Conservation (phyloP, 2,329 filamentous ascomycete species). For the Botrytis elliptica region DNA sequence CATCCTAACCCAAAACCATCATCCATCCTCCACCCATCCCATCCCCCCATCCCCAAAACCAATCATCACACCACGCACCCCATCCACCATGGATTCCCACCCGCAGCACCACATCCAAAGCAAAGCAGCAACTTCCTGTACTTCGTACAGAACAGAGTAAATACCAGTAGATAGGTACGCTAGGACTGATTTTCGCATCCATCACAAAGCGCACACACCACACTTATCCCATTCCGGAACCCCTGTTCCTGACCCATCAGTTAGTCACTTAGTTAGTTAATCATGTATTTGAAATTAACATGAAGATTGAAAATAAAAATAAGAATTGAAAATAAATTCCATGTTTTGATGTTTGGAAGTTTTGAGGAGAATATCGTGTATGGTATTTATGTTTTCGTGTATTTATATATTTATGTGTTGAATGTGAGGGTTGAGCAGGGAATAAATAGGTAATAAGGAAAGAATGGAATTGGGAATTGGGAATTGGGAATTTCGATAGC, state of each 20-base stretch:
- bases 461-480: not conserved
- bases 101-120: not conserved
- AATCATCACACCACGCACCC: not conserved
- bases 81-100: not conserved
- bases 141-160: no score
- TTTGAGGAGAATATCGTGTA: no score
- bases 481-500: not conserved
- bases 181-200: not conserved
- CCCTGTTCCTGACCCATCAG: not conserved
- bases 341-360: no score
- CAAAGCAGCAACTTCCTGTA: not conserved
- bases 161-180: not conserved
- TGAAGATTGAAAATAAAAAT: no score
- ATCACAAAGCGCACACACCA: not conserved
- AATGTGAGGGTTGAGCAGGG: not conserved
- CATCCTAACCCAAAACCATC: not conserved
- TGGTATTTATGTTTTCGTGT: no score
- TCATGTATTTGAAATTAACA: no score
- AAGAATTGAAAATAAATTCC: no score
- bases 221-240: not conserved
- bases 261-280: not conserved
- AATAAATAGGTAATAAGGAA: not conserved
- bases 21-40: not conserved
- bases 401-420: not conserved
- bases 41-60: not conserved